Evolutionary conservation across 2,329 filamentous ascomycete species (phyloP).

Genomic region (Nannizziopsis barbatae): DNA sequence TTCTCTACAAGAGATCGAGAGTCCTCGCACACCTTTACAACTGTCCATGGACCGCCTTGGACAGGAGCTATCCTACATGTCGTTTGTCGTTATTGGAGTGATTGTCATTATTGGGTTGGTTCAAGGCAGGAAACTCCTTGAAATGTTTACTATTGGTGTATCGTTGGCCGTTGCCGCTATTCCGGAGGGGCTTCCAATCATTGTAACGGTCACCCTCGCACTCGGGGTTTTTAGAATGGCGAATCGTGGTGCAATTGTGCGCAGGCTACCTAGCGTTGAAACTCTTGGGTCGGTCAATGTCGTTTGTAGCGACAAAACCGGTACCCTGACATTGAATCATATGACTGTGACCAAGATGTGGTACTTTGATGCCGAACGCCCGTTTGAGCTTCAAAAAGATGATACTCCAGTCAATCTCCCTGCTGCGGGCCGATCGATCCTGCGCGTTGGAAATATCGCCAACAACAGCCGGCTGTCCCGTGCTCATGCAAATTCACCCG

Average conservation of each 20-base stretch:
- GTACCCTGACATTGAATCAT: conserved; percentile 91
- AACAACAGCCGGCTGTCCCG: conserved; percentile 81
- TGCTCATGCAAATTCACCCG: conserved; percentile 56
- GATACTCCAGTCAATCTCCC: conserved; percentile 49
- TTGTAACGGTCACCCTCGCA: conserved; percentile 92
- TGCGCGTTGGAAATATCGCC: conserved; percentile 90
- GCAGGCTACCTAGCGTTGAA: conserved; percentile 90
- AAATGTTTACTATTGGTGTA: conserved; percentile 96
- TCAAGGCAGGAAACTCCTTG: conserved; percentile 77
- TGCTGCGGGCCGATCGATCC: conserved; percentile 63
- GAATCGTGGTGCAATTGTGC: conserved; percentile 84
- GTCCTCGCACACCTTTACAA: conserved; percentile 84
- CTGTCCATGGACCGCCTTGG: conserved; percentile 96
- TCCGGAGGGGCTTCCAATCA: conserved; percentile 90
- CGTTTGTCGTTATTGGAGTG: conserved; percentile 83
- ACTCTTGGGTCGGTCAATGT: conserved; percentile 98
- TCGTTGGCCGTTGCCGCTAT: conserved; percentile 94
- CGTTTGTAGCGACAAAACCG: conserved; percentile 98
- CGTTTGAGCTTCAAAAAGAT: conserved; percentile 48
- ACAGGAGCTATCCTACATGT: conserved; percentile 91
- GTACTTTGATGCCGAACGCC: conserved; percentile 62
- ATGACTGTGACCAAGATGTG: conserved; percentile 97
- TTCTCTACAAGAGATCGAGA: conserved; percentile 88
- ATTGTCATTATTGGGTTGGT: conserved; percentile 86
- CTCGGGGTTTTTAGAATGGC: conserved; percentile 95